Percentiles rank a stretch among this genome's conserved stretches.
Conservation (phyloP, 2,329 filamentous ascomycete species). For the Moelleriella libera region DNA sequence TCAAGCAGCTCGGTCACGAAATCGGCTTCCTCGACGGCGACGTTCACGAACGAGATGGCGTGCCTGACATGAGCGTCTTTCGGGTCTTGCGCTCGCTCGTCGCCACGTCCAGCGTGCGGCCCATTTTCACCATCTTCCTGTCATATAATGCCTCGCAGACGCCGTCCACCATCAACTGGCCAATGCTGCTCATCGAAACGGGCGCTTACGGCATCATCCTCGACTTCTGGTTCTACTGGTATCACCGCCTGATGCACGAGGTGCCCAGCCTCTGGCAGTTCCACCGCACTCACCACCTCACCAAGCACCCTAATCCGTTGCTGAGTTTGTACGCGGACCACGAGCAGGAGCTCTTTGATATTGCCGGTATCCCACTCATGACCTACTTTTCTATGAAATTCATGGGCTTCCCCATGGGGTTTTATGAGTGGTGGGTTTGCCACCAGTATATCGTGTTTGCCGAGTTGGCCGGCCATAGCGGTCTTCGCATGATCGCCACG, state of each 20-base stretch:
- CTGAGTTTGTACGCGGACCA: slow-evolving; percentile 2
- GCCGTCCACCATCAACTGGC: slow-evolving; percentile 1
- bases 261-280: slow-evolving; percentile 3
- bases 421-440: slow-evolving; percentile 5
- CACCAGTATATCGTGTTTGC: slow-evolving; percentile 4
- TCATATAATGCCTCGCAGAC: neutral
- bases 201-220: slow-evolving; percentile 2
- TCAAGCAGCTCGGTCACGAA: slow-evolving; percentile 1
- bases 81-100: slow-evolving; percentile 1
- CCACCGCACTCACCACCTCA: slow-evolving; percentile 4
- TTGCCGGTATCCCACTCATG: slow-evolving; percentile 2
- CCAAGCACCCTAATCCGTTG: slow-evolving; percentile 4
- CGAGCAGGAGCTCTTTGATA: slow-evolving; percentile 4
- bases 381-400: slow-evolving; percentile 4
- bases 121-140: slow-evolving; percentile 2
- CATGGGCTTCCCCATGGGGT: slow-evolving; percentile 4
- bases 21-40: slow-evolving; percentile 4
- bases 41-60: slow-evolving; percentile 4
- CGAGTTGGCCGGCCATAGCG: slow-evolving; percentile 4
- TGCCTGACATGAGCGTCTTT: slow-evolving; percentile 2
- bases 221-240: slow-evolving; percentile 6
- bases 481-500: slow-evolving; percentile 1
- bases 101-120: slow-evolving; percentile 2
- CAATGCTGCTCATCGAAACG: neutral
- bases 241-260: slow-evolving; percentile 5